These are phyloP conservation scores for Xylaria grammica DNA, from an alignment of 495 filamentous ascomycete genomes.

Conservation along the genomic window DNA sequence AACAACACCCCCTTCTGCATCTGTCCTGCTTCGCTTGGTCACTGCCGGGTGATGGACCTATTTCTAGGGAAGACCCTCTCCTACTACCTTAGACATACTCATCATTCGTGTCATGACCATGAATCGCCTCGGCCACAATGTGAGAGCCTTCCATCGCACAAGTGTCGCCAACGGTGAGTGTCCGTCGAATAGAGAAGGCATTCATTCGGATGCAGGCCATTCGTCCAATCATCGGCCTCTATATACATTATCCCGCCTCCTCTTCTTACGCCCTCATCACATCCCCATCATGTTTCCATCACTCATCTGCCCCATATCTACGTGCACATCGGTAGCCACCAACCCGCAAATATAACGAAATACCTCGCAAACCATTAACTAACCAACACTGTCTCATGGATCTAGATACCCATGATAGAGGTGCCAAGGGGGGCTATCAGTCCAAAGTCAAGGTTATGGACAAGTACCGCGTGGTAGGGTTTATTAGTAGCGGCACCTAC, in stretches of 20 bases:
- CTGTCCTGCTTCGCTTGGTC: background rate
- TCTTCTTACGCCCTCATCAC: too few relatives aligned
- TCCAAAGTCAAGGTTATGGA: conserved; percentile 90
- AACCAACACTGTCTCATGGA: conserved; percentile 6
- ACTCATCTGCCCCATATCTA: background rate
- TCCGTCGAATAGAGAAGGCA: background rate
- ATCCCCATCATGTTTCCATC: background rate
- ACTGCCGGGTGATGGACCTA: background rate
- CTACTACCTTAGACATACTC: background rate
- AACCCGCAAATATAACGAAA: too few relatives aligned
- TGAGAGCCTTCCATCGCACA: background rate
- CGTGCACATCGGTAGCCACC: too few relatives aligned
- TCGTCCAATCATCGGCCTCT: too few relatives aligned
- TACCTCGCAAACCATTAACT: conserved; percentile 1
- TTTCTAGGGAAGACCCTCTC: background rate
- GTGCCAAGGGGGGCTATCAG: conserved; percentile 64
- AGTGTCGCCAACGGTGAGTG: conserved; percentile 3
- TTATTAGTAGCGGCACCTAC: conserved; percentile 99
- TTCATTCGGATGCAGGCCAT: background rate
- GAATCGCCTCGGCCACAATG: background rate
- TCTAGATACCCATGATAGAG: conserved; percentile 54
- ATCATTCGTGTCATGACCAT: background rate
- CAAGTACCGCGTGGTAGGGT: conserved; percentile 93
- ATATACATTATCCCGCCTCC: too few relatives aligned
- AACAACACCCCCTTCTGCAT: too few relatives aligned